These are phyloP conservation scores for Pleurotus ostreatus DNA, from an alignment of 768 basidiomycete genomes.

Conservation along the genomic window DNA sequence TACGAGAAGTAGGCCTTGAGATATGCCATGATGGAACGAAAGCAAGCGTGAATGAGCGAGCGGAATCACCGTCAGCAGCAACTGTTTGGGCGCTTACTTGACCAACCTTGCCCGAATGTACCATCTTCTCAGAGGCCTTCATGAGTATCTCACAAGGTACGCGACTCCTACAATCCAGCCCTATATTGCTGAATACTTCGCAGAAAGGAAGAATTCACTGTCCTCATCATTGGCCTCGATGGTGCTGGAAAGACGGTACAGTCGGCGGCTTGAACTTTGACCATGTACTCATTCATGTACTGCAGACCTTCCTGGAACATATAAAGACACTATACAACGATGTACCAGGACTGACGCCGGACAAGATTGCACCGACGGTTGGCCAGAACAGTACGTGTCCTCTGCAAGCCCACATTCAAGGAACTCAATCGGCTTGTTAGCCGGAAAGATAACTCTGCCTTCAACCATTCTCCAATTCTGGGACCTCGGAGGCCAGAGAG, in stretches of 20 bases:
- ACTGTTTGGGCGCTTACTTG: constrained; percentile 7
- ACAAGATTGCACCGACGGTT: constrained; percentile 94
- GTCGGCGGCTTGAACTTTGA: neutral
- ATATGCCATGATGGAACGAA: constrained; percentile 36
- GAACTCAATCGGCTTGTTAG: constrained; percentile 33
- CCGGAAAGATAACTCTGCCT: constrained; percentile 89
- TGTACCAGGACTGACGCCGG: constrained; percentile 80
- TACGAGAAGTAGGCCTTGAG: constrained; percentile 55
- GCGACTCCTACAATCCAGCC: constrained; percentile 7
- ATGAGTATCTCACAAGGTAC: constrained; percentile 84
- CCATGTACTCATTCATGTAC: constrained; percentile 10
- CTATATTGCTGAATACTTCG: neutral
- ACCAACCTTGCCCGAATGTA: constrained; percentile 57
- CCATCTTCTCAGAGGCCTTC: constrained; percentile 88
- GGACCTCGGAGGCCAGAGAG: constrained; percentile 93
- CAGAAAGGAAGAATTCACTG: constrained; percentile 88
- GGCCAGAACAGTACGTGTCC: constrained; percentile 87
- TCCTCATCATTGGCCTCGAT: constrained; percentile 92
- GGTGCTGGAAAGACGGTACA: constrained; percentile 88
- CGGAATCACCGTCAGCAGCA: constrained; percentile 5
- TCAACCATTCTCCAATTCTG: constrained; percentile 95
- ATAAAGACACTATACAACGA: constrained; percentile 92
- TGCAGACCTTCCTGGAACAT: constrained; percentile 82
- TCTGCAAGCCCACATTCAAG: neutral
- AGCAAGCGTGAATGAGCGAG: neutral